Evolutionary conservation across 768 basidiomycete genomes (phyloP).

Genomic region (Leccinum subtestaceum): DNA sequence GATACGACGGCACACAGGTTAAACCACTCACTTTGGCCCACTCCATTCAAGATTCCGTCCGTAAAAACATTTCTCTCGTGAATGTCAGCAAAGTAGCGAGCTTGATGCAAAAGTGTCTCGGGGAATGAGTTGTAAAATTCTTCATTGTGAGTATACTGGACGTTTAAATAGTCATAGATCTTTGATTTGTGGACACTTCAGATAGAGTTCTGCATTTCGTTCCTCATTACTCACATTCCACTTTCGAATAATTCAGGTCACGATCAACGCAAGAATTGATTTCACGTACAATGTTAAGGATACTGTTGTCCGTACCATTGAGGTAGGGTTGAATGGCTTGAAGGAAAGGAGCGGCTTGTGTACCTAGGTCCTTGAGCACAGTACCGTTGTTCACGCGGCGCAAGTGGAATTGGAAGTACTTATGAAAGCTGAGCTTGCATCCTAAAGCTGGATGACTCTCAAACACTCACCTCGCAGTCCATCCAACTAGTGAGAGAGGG

Average conservation of each 20-base stretch:
- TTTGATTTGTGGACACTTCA: conserved; percentile 23
- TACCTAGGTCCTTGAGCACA: conserved; percentile 54
- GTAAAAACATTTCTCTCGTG: conserved; percentile 77
- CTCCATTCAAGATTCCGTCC: conserved; percentile 49
- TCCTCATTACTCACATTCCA: conserved; percentile 60
- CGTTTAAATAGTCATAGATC: conserved; percentile 77
- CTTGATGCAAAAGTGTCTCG: conserved; percentile 65
- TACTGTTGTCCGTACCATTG: conserved; percentile 56
- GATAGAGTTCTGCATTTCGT: neutral
- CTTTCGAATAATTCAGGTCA: conserved; percentile 36
- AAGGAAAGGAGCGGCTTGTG: conserved; percentile 64
- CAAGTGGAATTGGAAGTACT: conserved; percentile 31
- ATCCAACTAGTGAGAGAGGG: conserved; percentile 82
- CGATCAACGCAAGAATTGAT: neutral
- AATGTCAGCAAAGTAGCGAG: conserved; percentile 70
- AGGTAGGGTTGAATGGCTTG: conserved; percentile 61
- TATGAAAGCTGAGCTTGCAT: neutral
- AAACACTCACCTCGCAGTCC: conserved; percentile 43
- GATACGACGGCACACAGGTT: neutral
- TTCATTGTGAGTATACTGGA: conserved; percentile 75
- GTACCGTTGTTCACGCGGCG: conserved; percentile 20
- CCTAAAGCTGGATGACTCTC: neutral
- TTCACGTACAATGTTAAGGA: conserved; percentile 63
- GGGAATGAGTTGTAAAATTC: conserved; percentile 73
- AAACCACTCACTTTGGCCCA: conserved; percentile 68